A percentile compares a stretch with the other conserved stretches of the same genome.
These are phyloP conservation scores for Chaetomium strumarium DNA, from an alignment of 2,329 filamentous ascomycete genomes.

Conservation along the genomic window DNA sequence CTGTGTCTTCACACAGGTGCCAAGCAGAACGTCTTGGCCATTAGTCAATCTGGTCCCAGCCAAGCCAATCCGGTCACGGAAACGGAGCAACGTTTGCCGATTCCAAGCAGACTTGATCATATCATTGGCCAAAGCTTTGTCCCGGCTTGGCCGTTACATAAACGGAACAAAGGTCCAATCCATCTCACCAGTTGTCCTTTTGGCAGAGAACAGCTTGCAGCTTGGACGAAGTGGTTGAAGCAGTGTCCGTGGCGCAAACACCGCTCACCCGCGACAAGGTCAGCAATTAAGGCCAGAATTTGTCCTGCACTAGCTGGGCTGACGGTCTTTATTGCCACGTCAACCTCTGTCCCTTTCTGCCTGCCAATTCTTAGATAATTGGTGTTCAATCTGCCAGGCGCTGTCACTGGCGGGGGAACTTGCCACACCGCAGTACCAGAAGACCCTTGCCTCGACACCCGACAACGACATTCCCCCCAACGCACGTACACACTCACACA, in stretches of 20 bases:
- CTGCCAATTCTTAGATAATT: neutral
- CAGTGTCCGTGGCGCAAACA: conserved; percentile 9
- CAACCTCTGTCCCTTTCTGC: neutral
- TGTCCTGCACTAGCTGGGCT: neutral
- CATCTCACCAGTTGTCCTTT: conserved; percentile 26
- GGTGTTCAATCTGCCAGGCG: neutral
- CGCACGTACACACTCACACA: neutral
- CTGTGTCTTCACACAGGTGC: neutral
- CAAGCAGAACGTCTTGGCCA: conserved; percentile 13
- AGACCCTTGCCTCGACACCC: neutral
- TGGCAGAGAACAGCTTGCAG: conserved; percentile 23
- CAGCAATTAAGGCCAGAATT: conserved; percentile 12
- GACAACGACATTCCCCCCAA: neutral
- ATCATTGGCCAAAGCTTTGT: conserved; percentile 16
- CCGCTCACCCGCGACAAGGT: neutral
- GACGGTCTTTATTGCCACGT: neutral
- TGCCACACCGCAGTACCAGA: no score
- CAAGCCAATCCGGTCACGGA: conserved; percentile 2
- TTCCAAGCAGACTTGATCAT: conserved; percentile 3
- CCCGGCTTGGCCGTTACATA: conserved; percentile 16
- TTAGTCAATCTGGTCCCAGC: conserved; percentile 12
- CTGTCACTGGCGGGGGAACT: neutral
- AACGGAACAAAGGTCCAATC: conserved; percentile 16
- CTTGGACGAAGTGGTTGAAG: conserved; percentile 1
- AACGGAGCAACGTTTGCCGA: conserved; percentile 3